Percentiles rank a stretch among this genome's conserved stretches.
phyloP scores from a whole-genome alignment of 495 filamentous ascomycete species.

The Jackrogersella multiformis region DNA sequence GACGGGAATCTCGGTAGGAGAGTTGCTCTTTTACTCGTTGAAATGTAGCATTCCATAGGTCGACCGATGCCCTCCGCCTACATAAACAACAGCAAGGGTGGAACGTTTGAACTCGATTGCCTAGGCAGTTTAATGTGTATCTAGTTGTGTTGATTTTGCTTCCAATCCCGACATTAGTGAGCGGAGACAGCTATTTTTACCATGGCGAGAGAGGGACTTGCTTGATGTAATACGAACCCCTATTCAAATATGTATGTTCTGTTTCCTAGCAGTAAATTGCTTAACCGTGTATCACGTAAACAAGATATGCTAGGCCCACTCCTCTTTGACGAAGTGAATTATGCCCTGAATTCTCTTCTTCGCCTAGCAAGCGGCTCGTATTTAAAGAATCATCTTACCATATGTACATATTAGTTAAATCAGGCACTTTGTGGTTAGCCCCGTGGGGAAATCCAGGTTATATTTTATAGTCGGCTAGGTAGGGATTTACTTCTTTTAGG shows the following conservation, averaged over 20 bases:
- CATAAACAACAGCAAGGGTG: neutral
- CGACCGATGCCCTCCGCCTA: neutral
- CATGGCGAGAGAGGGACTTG: neutral
- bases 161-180: neutral
- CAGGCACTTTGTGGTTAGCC: too few species aligned
- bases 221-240: neutral
- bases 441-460: too few species aligned
- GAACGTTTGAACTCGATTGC: neutral
- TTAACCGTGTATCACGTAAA: neutral
- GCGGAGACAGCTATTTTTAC: neutral
- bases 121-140: too few species aligned
- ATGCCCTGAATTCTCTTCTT: neutral
- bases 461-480: too few species aligned
- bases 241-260: neutral
- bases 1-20: neutral
- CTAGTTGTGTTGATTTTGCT: neutral
- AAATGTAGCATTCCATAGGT: slow-evolving; percentile 1
- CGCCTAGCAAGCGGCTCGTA: neutral
- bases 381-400: neutral
- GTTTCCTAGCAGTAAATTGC: neutral
- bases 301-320: neutral
- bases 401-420: too few species aligned
- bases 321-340: neutral
- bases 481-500: too few species aligned
- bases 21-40: neutral